phyloP scores from a whole-genome alignment of 2,329 filamentous ascomycete genomes.

The Sarocladiaceae sp. region DNA sequence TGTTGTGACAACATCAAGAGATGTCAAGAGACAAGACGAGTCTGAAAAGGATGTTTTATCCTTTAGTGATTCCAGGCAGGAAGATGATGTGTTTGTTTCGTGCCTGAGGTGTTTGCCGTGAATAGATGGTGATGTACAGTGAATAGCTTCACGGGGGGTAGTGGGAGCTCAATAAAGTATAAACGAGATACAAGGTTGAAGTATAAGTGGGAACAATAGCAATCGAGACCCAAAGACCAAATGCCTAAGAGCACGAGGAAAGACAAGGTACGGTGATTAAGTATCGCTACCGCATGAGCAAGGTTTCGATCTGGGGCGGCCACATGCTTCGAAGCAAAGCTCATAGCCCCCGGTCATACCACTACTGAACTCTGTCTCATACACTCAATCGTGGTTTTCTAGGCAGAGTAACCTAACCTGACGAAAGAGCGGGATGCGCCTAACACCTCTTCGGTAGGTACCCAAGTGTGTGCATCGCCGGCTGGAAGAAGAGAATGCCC shows the following conservation, averaged over 20 bases:
- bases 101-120: not conserved
- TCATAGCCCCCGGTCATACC: not conserved
- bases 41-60: too few relatives aligned
- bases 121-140: not conserved
- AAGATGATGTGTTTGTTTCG: too few relatives aligned
- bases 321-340: not conserved
- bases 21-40: too few relatives aligned
- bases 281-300: not conserved
- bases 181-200: not conserved
- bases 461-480: too few relatives aligned
- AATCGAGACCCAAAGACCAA: constrained; percentile 4
- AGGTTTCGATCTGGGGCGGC: not conserved
- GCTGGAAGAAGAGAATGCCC: too few relatives aligned
- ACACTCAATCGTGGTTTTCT: not conserved
- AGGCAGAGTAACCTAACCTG: not conserved
- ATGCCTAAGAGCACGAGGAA: too few relatives aligned
- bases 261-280: not conserved
- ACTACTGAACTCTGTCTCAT: not conserved
- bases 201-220: not conserved
- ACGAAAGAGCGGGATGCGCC: too few relatives aligned
- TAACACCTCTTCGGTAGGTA: too few relatives aligned
- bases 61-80: too few relatives aligned
- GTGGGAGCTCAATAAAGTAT: not conserved
- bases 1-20: not conserved
- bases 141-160: not conserved